Evolutionary conservation across 2,329 filamentous ascomycete genomes (phyloP).

Genomic region (Trichoderma atrobrunneum): DNA sequence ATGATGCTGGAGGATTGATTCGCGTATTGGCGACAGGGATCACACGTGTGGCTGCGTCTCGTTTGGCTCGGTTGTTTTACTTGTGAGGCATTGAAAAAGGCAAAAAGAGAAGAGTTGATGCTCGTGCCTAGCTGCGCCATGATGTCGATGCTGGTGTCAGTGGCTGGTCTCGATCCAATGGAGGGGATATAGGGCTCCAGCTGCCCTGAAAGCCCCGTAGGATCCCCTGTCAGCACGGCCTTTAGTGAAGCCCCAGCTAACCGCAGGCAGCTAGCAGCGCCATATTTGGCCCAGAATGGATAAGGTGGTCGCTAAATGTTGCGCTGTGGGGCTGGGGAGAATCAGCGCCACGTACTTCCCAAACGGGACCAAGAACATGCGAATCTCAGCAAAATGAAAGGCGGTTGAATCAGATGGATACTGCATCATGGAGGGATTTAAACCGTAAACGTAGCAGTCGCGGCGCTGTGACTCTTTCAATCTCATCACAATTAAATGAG

Average conservation of each 20-base stretch:
- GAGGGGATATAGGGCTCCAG: not conserved
- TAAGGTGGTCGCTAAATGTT: not conserved
- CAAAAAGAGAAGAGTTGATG: not conserved
- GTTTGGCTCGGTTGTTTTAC: not conserved
- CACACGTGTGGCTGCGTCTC: not conserved
- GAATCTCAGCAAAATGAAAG: not conserved
- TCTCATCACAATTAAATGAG: not conserved
- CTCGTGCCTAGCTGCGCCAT: slow-evolving; percentile 6
- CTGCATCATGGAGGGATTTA: not conserved
- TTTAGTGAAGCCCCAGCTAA: slow-evolving; percentile 2
- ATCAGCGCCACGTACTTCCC: slow-evolving; percentile 10
- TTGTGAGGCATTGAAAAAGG: not conserved
- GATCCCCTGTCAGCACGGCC: not conserved
- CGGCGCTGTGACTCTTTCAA: not conserved
- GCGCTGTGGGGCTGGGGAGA: not conserved
- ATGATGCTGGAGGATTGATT: not conserved
- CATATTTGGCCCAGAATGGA: slow-evolving; percentile 6
- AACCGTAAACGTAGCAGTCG: not conserved
- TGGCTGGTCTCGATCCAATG: not conserved
- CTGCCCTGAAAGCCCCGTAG: slow-evolving; percentile 11
- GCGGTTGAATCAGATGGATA: not conserved
- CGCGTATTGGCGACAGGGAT: not conserved
- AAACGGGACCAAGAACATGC: not conserved
- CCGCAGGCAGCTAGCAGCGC: not conserved
- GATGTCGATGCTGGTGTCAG: not conserved